Evolutionary conservation across 805 yeast species (phyloP).

Genomic region (Myxozyma neotropica): DNA sequence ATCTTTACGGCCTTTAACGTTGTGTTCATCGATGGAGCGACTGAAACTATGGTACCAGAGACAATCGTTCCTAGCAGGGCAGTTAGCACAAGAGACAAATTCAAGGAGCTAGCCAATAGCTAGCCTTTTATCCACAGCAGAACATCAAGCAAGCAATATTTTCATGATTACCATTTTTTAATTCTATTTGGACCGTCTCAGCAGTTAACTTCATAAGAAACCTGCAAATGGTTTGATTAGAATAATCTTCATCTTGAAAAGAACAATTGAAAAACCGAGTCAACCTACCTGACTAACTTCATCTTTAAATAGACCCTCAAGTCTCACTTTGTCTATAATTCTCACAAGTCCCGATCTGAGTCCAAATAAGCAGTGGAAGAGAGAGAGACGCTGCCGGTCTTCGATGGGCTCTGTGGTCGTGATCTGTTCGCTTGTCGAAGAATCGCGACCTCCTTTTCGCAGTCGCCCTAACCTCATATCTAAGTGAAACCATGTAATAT

Average conservation of each 20-base stretch:
- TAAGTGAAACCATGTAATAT: not conserved
- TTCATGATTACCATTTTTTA: conserved; percentile 69
- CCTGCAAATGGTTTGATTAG: conserved; percentile 35
- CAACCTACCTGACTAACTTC: conserved; percentile 60
- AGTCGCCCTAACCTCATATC: conserved; percentile 1
- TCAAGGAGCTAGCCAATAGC: not conserved
- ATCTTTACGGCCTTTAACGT: conserved; percentile 77
- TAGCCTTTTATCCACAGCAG: not conserved
- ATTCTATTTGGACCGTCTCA: conserved; percentile 86
- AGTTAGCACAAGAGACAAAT: too few relatives aligned
- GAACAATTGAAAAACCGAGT: not conserved
- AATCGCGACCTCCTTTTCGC: not conserved
- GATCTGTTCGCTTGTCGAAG: not conserved
- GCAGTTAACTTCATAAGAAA: conserved; percentile 82
- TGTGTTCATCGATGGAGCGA: conserved; percentile 89
- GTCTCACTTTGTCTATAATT: too few relatives aligned
- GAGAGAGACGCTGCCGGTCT: too few relatives aligned
- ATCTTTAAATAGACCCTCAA: conserved; percentile 44
- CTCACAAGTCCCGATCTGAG: too few relatives aligned
- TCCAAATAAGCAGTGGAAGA: too few relatives aligned
- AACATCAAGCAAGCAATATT: not conserved
- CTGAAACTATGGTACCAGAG: conserved; percentile 80
- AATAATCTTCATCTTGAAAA: not conserved
- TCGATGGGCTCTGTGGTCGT: not conserved
- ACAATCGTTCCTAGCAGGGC: conserved; percentile 69